Base-by-base conservation (phyloP, 257 asterid species). In the Solanum sejunctum region DNA sequence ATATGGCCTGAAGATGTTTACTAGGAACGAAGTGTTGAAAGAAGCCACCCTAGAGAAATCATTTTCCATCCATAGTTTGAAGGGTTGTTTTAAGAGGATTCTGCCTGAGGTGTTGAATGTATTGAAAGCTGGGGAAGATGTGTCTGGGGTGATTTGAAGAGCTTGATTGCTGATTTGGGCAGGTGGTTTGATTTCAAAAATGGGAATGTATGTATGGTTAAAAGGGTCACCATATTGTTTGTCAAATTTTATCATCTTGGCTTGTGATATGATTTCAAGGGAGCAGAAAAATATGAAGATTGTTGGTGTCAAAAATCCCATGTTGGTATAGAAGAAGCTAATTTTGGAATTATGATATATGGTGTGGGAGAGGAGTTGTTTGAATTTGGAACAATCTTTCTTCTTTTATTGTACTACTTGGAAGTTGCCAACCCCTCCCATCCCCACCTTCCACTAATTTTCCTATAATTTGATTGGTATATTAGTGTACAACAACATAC, bases 61-160 rank as follows among this genome's bases (percentile, higher is more conserved):
- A 9, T 66, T 88, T 7, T 78, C 70, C 2, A 89, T 90, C 97
- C 98, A 94, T 12, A 95, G 91, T 87, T 89, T 91, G 89, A 95
- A 95, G 0, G 49, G 32, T 2, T 12, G 13, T 0, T 45, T 47
- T 20, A 86, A 81, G 26, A 95, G 61, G 41, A 93, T 51, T 3
- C 98, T 89, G 0, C 99, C 99, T 3, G 97, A 87, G 0, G 80
- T 79, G 69, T 91, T 39, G 28, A 5, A 54, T 15, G 58, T 13
- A 1, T 45, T 13, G 91, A 86, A 80, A 7, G 8, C 90, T 1
- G 11, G 0, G 0, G 88, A 67, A 3, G 86, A 80, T 0, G 95
- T 18, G 82, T 95, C 97, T 0, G 93, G 93, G 13, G 99, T 95
- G 2, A 95, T 84, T 87, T 95, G 99, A 63, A 95, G 92, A n/a